A percentile compares a stretch with the other conserved stretches of the same genome.
phyloP scores from a whole-genome alignment of 2,329 filamentous ascomycete species.

The Phialocephala subalpina region DNA sequence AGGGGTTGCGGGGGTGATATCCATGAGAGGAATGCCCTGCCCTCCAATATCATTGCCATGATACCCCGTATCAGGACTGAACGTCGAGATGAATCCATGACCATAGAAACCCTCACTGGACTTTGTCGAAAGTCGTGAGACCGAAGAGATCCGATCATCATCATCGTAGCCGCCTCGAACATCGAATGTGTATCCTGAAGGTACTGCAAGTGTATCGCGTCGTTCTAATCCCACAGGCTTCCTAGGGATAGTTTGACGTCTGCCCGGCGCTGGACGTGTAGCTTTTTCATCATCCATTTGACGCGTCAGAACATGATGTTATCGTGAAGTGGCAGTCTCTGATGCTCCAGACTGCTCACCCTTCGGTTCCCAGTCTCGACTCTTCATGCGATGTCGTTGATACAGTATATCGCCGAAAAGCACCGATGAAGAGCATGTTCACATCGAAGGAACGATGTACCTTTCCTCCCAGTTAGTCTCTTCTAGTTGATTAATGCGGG shows the following conservation, averaged over 20 bases:
- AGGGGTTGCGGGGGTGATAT: slow-evolving; percentile 2
- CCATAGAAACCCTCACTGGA: neutral
- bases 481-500: neutral
- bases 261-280: neutral
- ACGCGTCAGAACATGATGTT: neutral
- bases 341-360: slow-evolving; percentile 4
- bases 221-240: slow-evolving; percentile 15
- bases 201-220: neutral
- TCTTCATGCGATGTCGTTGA: neutral
- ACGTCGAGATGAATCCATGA: slow-evolving; percentile 12
- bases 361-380: neutral
- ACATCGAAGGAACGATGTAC: neutral
- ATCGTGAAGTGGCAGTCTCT: neutral
- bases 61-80: slow-evolving; percentile 7
- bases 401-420: slow-evolving; percentile 1
- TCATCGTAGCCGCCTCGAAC: neutral
- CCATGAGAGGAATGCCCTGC: slow-evolving; percentile 15
- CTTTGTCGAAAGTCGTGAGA: slow-evolving; percentile 14
- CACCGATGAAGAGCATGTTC: slow-evolving; percentile 1
- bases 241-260: slow-evolving; percentile 13
- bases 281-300: neutral
- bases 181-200: slow-evolving; percentile 6
- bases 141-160: slow-evolving; percentile 8
- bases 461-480: neutral
- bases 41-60: slow-evolving; percentile 18